Percentiles rank a stretch among this genome's conserved stretches.
These are phyloP conservation scores for Eustoma russellianum DNA, from an alignment of 257 asterid species.

Conservation along the genomic window DNA sequence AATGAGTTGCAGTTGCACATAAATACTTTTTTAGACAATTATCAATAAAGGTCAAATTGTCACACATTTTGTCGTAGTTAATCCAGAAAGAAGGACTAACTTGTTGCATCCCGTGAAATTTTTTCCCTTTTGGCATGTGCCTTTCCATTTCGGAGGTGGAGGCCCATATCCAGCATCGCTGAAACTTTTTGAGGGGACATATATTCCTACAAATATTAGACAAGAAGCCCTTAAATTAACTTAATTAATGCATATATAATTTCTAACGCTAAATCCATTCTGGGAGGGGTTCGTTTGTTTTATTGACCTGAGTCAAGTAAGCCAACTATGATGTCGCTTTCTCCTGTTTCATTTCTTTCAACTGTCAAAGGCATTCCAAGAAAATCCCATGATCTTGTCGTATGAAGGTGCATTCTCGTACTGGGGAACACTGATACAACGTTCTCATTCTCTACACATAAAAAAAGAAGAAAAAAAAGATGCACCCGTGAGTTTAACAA, in stretches of 20 bases:
- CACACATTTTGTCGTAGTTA: no score
- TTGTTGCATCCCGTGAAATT: conserved; percentile 52
- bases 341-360: conserved; percentile 25
- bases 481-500: background rate
- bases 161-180: conserved; percentile 57
- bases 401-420: conserved; percentile 27
- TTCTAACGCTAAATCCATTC: background rate
- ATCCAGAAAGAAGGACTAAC: conserved; percentile 15
- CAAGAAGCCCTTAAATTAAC: background rate
- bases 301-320: conserved; percentile 48
- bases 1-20: no score
- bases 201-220: conserved; percentile 29
- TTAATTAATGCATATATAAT: no score
- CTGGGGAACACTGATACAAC: conserved; percentile 54
- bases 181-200: conserved; percentile 50
- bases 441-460: conserved; percentile 31
- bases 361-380: conserved; percentile 30
- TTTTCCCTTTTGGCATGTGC: conserved; percentile 34
- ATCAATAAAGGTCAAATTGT: no score
- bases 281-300: background rate
- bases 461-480: no score
- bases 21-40: no score
- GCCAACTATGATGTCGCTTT: conserved; percentile 46
- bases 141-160: conserved; percentile 73
- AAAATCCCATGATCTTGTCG: conserved; percentile 77